These are phyloP conservation scores for Anthostomella pinea DNA, from an alignment of 2,329 filamentous ascomycete species.

Conservation along the genomic window DNA sequence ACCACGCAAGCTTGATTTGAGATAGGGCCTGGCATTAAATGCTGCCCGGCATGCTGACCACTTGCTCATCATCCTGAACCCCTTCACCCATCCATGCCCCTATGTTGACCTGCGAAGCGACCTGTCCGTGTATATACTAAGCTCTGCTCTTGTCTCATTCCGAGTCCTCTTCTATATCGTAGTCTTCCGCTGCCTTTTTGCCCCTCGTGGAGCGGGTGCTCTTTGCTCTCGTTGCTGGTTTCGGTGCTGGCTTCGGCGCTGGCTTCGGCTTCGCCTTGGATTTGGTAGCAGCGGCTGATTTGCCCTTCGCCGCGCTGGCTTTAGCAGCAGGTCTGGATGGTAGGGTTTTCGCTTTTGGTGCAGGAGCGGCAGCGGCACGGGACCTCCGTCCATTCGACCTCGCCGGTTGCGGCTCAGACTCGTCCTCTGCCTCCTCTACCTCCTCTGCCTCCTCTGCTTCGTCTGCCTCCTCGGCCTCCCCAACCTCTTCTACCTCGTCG, in stretches of 20 bases:
- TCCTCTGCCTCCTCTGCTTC: slow-evolving; percentile 18
- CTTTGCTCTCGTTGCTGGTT: slow-evolving; percentile 17
- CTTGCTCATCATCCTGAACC: too few species aligned
- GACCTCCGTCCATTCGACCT: slow-evolving; percentile 27
- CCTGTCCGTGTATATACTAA: too few species aligned
- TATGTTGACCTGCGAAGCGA: too few species aligned
- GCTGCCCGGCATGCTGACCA: too few species aligned
- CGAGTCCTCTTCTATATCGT: slow-evolving; percentile 15
- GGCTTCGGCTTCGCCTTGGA: slow-evolving; percentile 21
- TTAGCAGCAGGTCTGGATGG: slow-evolving; percentile 27
- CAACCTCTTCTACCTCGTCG: not conserved
- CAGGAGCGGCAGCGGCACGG: slow-evolving; percentile 17
- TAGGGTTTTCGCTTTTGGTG: slow-evolving; percentile 21
- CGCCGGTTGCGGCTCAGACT: slow-evolving; percentile 15
- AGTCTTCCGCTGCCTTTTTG: slow-evolving; percentile 18
- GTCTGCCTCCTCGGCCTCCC: slow-evolving; percentile 8
- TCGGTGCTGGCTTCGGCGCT: slow-evolving; percentile 20
- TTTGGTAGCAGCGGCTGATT: slow-evolving; percentile 18
- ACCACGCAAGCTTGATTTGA: too few species aligned
- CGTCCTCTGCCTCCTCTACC: slow-evolving; percentile 19
- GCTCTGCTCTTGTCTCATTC: slow-evolving; percentile 13
- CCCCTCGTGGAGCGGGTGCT: slow-evolving; percentile 29
- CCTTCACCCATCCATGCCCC: too few species aligned
- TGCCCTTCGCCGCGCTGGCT: slow-evolving; percentile 20
- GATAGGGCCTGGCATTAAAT: too few species aligned